These are phyloP conservation scores for Opeltia flavorubescens DNA, from an alignment of 495 filamentous ascomycete genomes.

Conservation along the genomic window DNA sequence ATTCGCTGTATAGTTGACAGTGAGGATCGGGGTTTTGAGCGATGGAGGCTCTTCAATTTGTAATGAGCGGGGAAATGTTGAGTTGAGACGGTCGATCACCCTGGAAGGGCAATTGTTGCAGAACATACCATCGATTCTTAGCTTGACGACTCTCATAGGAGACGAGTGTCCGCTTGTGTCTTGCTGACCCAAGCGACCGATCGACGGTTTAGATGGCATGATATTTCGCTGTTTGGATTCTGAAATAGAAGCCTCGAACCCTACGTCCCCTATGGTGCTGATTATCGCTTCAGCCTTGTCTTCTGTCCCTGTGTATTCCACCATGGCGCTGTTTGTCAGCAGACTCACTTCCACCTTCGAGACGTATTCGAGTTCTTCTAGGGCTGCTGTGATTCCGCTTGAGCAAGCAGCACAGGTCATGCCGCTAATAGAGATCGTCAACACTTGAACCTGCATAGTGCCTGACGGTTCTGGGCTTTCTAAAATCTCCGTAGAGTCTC, in stretches of 20 bases:
- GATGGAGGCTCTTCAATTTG: slow-evolving; percentile 35
- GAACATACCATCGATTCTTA: slow-evolving; percentile 72
- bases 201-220: slow-evolving; percentile 3
- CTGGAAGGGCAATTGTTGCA: slow-evolving; percentile 68
- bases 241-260: slow-evolving; percentile 58
- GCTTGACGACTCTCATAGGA: slow-evolving; percentile 46
- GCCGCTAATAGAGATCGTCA: slow-evolving; percentile 38
- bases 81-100: slow-evolving; percentile 38
- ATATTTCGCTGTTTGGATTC: slow-evolving; percentile 6
- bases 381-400: slow-evolving; percentile 34
- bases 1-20: slow-evolving; percentile 53
- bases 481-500: neutral
- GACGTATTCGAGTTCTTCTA: slow-evolving; percentile 37
- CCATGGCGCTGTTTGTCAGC: slow-evolving; percentile 41
- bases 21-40: slow-evolving; percentile 48
- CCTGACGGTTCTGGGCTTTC: slow-evolving; percentile 5
- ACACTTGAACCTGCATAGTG: slow-evolving; percentile 26
- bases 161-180: too few species aligned
- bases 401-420: slow-evolving; percentile 57
- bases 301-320: slow-evolving; percentile 36
- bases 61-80: slow-evolving; percentile 30
- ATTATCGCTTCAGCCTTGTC: slow-evolving; percentile 43
- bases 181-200: slow-evolving; percentile 8
- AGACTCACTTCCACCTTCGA: slow-evolving; percentile 42
- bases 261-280: slow-evolving; percentile 63